These are phyloP conservation scores for Pelargonium australe DNA, from an alignment of 441 rosid genomes.

Conservation along the genomic window DNA sequence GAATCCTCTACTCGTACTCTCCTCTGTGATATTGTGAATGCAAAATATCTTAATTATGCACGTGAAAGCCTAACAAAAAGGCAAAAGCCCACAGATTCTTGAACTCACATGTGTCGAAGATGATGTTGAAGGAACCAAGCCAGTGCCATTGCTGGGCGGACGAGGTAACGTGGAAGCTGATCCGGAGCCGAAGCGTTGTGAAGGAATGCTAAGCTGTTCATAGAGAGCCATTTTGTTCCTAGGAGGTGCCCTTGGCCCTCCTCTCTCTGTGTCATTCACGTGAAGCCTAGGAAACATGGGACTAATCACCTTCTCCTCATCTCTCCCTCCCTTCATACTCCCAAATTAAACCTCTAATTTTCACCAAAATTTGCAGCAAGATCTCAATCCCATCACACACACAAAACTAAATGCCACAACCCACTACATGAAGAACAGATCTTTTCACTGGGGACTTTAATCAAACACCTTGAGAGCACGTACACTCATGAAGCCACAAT, in stretches of 20 bases:
- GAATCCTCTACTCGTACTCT: too few species aligned
- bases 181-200: conserved; percentile 57
- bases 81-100: conserved; percentile 7
- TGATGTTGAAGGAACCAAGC: conserved; percentile 38
- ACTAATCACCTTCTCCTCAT: conserved; percentile 52
- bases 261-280: conserved; percentile 77
- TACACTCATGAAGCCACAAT: not conserved
- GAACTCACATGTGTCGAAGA: conserved; percentile 46
- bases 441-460: conserved; percentile 9
- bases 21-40: not conserved
- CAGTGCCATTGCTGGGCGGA: conserved; percentile 23
- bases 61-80: not conserved
- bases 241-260: conserved; percentile 96
- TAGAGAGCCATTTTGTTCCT: conserved; percentile 98
- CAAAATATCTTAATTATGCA: not conserved
- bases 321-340: conserved; percentile 62
- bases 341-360: conserved; percentile 10
- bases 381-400: conserved; percentile 20
- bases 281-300: conserved; percentile 90
- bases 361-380: conserved; percentile 21
- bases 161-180: conserved; percentile 38
- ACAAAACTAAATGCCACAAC: conserved; percentile 9
- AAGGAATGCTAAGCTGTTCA: conserved; percentile 81
- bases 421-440: conserved; percentile 5
- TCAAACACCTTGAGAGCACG: not conserved